Conservation (phyloP, 1,139 yeast genomes). For the Yamadazyma pseudoaaseri region DNA sequence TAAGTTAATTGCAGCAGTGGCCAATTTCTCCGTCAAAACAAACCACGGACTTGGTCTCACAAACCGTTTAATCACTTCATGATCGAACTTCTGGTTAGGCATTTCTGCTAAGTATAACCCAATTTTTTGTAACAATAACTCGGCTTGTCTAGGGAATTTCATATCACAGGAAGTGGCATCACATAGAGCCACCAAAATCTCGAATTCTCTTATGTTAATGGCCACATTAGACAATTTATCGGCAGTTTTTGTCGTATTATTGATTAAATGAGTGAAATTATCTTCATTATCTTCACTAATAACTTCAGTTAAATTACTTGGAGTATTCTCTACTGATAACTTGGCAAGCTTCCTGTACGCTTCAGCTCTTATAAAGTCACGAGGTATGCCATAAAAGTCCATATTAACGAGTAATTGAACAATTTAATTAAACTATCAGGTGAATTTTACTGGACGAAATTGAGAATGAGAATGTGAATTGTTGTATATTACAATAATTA, state of each 20-base stretch:
- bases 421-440: neutral
- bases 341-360: conserved; percentile 52
- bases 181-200: conserved; percentile 67
- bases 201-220: conserved; percentile 59
- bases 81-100: conserved; percentile 47
- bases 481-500: neutral
- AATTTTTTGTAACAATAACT: conserved; percentile 51
- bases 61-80: conserved; percentile 19
- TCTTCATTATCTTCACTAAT: conserved; percentile 15
- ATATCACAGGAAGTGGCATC: conserved; percentile 46
- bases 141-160: conserved; percentile 47
- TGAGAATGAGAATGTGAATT: neutral
- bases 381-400: conserved; percentile 40
- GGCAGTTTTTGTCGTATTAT: conserved; percentile 18
- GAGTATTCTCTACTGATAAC: conserved; percentile 24
- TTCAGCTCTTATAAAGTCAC: conserved; percentile 53
- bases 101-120: conserved; percentile 58
- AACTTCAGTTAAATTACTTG: conserved; percentile 17
- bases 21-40: conserved; percentile 32
- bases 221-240: conserved; percentile 30
- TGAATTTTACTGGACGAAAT: neutral
- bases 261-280: conserved; percentile 26
- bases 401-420: conserved; percentile 14
- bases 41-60: conserved; percentile 40
- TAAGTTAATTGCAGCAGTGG: conserved; percentile 37